Conservation (phyloP, 768 basidiomycete genomes). For the Kwoniella bestiolae region DNA sequence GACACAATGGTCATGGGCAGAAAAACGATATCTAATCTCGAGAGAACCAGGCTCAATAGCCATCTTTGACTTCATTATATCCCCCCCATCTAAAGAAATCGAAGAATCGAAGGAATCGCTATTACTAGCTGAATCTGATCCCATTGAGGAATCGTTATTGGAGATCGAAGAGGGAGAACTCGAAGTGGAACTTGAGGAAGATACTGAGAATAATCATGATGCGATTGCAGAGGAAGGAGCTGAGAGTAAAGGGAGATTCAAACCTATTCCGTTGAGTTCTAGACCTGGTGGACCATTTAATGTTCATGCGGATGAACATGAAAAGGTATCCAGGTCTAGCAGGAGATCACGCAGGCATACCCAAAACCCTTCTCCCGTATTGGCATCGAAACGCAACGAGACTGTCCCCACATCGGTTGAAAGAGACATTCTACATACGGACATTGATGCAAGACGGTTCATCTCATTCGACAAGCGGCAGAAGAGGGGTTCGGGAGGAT, state of each 20-base stretch:
- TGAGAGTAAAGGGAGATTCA: conserved; percentile 10
- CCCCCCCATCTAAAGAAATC: conserved; percentile 6
- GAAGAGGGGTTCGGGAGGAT: conserved; percentile 19
- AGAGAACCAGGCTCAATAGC: conserved; percentile 44
- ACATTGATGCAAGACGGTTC: background rate
- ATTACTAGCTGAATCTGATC: conserved; percentile 16
- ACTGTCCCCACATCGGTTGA: background rate
- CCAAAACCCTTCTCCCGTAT: background rate
- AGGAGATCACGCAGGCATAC: background rate
- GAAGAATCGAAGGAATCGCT: conserved; percentile 12
- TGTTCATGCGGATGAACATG: conserved; percentile 12
- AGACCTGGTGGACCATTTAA: conserved; percentile 27
- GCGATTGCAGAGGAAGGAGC: background rate
- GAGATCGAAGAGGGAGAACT: background rate
- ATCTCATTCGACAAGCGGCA: conserved; percentile 1
- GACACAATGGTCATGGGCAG: conserved; percentile 43
- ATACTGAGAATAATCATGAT: background rate
- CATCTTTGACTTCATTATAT: conserved; percentile 42
- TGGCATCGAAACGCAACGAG: background rate
- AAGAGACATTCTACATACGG: background rate
- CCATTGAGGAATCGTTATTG: conserved; percentile 5
- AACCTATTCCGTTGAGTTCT: conserved; percentile 20
- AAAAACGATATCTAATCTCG: conserved; percentile 54
- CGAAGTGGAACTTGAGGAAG: conserved; percentile 11
- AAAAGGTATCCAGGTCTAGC: background rate